Conservation (phyloP, 768 basidiomycete genomes). For the Leucosporidium scottii region DNA sequence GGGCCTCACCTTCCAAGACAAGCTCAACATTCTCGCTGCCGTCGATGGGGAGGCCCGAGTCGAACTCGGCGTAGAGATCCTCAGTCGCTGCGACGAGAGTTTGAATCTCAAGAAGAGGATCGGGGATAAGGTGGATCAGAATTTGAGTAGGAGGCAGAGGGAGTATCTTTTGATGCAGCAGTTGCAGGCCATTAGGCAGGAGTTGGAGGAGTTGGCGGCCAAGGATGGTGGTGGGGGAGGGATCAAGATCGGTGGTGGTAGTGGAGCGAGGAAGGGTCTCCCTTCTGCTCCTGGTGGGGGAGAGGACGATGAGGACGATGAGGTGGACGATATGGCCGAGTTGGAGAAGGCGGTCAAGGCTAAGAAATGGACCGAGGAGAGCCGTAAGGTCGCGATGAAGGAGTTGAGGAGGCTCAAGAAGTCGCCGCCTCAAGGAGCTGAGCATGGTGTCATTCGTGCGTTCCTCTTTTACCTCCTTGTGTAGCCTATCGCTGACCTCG, state of each 20-base stretch:
- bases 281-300: not conserved
- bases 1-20: constrained; percentile 34
- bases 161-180: constrained; percentile 26
- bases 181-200: constrained; percentile 29
- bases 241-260: not conserved
- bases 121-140: constrained; percentile 16
- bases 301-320: constrained; percentile 64
- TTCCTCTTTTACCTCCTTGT: constrained; percentile 36
- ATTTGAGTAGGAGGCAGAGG: constrained; percentile 8
- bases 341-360: constrained; percentile 59
- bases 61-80: constrained; percentile 28
- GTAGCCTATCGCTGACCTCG: not conserved
- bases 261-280: not conserved
- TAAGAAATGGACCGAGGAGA: constrained; percentile 65
- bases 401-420: constrained; percentile 79
- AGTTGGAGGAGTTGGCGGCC: constrained; percentile 26
- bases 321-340: constrained; percentile 70
- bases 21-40: constrained; percentile 37
- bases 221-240: constrained; percentile 3
- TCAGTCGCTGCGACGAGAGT: constrained; percentile 17
- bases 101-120: constrained; percentile 13
- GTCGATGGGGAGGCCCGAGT: constrained; percentile 32
- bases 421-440: constrained; percentile 83
- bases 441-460: constrained; percentile 82
- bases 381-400: constrained; percentile 68